A percentile compares a stretch with the other conserved stretches of the same genome.
Conservation (phyloP, 805 yeast genomes). For the Candida morakotiae region DNA sequence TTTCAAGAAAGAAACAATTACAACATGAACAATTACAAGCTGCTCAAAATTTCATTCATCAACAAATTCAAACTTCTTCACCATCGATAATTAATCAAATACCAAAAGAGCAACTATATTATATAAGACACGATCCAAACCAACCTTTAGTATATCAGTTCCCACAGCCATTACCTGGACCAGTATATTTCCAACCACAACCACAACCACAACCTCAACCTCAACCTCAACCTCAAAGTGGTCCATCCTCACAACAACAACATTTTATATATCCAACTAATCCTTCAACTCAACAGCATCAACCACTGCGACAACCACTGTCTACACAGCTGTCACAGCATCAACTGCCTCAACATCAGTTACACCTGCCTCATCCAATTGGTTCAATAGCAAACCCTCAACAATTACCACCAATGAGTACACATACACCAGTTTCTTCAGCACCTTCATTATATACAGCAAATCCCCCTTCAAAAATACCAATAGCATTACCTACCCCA, state of each 20-base stretch:
- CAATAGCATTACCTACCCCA: conserved; percentile 1
- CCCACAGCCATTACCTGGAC: neutral
- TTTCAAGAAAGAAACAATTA: conserved; percentile 14
- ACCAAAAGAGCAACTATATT: neutral
- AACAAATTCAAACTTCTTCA: neutral
- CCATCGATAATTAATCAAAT: neutral
- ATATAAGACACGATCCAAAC: conserved; percentile 1
- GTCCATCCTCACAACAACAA: neutral
- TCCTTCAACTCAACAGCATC: neutral
- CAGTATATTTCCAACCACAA: neutral
- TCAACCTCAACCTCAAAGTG: conserved; percentile 1
- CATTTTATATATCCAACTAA: neutral
- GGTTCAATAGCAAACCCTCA: conserved; percentile 3
- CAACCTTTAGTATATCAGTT: neutral
- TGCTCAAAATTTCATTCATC: neutral
- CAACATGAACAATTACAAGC: conserved; percentile 5
- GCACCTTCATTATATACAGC: neutral
- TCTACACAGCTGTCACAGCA: neutral
- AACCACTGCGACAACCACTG: neutral
- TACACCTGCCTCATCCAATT: conserved; percentile 1
- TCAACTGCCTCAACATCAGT: neutral
- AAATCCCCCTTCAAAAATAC: neutral
- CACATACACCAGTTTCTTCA: conserved; percentile 3
- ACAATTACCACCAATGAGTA: conserved; percentile 8
- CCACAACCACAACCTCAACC: conserved; percentile 1